Percentiles rank a stretch among this genome's conserved stretches.
Evolutionary conservation across 257 asterid species (phyloP).

Genomic region (Solanum sparsipilum): DNA sequence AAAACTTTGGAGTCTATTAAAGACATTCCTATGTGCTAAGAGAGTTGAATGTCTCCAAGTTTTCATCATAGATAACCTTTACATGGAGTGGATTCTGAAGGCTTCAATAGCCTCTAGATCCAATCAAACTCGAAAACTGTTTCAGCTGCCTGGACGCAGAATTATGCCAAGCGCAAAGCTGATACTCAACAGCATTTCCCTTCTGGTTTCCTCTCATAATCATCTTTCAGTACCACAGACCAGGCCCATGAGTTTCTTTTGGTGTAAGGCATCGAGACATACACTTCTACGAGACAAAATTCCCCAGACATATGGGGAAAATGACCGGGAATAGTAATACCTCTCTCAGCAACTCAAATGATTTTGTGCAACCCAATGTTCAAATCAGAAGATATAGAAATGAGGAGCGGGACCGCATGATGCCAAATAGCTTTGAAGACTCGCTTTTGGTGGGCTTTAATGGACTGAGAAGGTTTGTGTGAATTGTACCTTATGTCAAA

Average conservation of each 20-base stretch:
- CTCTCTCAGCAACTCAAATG: conserved; percentile 9
- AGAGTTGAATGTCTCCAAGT: background rate
- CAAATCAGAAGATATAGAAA: conserved; percentile 90
- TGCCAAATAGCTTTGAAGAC: conserved; percentile 96
- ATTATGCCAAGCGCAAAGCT: background rate
- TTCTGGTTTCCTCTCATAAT: background rate
- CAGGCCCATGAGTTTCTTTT: background rate
- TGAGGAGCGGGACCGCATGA: conserved; percentile 57
- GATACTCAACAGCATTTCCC: background rate
- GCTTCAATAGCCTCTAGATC: background rate
- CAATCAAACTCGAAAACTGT: background rate
- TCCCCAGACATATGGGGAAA: background rate
- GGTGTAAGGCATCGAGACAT: background rate
- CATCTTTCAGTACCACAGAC: background rate
- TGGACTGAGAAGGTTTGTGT: conserved; percentile 61
- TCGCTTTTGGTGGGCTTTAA: conserved; percentile 76
- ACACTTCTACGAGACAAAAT: background rate
- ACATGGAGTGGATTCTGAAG: background rate
- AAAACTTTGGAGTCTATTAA: background rate
- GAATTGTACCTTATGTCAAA: conserved; percentile 70
- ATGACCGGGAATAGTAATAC: background rate
- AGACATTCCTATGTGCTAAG: background rate
- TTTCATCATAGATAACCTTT: background rate
- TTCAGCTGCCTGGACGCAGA: background rate
- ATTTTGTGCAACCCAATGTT: conserved; percentile 71